These are phyloP conservation scores for Hysterangium stoloniferum DNA, from an alignment of 768 basidiomycete species.

Conservation along the genomic window DNA sequence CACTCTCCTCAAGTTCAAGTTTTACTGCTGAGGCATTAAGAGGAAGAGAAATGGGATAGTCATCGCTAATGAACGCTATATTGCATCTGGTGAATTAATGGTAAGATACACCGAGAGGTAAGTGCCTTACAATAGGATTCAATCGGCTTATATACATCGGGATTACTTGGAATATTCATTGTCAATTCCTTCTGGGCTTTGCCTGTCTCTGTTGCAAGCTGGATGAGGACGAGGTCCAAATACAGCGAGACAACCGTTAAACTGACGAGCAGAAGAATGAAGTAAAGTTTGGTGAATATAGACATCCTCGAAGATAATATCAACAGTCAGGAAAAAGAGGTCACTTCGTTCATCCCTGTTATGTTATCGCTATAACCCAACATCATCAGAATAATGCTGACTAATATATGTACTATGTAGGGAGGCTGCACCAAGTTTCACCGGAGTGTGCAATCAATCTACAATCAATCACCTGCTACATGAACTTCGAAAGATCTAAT, in stretches of 20 bases:
- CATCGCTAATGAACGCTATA: constrained; percentile 24
- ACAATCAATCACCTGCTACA: no score
- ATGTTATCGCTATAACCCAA: no score
- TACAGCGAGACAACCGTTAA: not conserved
- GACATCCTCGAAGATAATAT: no score
- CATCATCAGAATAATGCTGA: no score
- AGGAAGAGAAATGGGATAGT: constrained; percentile 23
- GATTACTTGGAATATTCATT: no score
- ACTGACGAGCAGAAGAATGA: not conserved
- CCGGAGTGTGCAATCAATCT: no score
- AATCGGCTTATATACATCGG: not conserved
- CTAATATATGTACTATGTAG: no score
- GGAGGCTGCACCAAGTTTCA: no score
- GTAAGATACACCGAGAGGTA: not conserved
- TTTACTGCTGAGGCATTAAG: constrained; percentile 14
- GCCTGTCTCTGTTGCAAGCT: not conserved
- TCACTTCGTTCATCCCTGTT: no score
- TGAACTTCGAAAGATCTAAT: no score
- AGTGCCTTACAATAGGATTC: not conserved
- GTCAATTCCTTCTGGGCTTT: no score
- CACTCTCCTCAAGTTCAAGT: constrained; percentile 24
- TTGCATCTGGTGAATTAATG: not conserved
- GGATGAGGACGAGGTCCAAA: not conserved
- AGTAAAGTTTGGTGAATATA: not conserved
- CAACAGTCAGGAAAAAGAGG: no score